Base-by-base conservation (phyloP, 176 grass and related monocot species). In the Ampelocalamus luodianensis region DNA sequence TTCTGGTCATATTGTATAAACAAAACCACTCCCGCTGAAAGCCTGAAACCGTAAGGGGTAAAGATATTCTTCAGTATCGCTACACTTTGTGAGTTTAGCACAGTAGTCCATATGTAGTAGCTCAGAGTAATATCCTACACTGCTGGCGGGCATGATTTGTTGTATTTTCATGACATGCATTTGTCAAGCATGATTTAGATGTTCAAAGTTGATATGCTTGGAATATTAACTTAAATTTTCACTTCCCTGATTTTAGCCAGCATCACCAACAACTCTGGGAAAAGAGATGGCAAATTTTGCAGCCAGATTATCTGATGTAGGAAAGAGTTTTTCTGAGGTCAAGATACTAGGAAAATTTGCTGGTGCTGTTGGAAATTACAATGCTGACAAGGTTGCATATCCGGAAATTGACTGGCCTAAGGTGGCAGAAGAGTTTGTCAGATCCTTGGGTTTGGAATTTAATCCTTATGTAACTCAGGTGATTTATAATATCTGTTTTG, bases 231-330 rank as follows among this genome's bases (percentile, higher is more conserved):
- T 86, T 59, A 38, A 77, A 18, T 53, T 80, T 72, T 29, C 16
- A 82, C 69, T 63, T 80, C 84, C 37, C 43, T 72, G 60, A 8
- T 26, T 95, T 76, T 88, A 99, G 96, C 90, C 97, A 70, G 97
- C 97, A 69, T 99, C 97, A 66, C 92, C 97, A 86, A 92, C 97
- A 76, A 99, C 93, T 44, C 68, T 99, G 79, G 96, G 93, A 72
- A 99, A 99, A 74, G 97, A 99, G 87, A 96, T 99, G 97, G 93
- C 93, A 50, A 99, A 96, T 84, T 96, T 96, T 88, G 91, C 75
- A 44, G 84, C 76, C 72, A 99, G 91, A 86, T 83, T 96, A 46
- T 89, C 76, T 87, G 87, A 91, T 76, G 78, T 87, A 66, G 88
- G 90, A 69, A 85, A 90, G 75, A 68, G 85, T 79, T 87, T 96